Evolutionary conservation across 1,139 yeast genomes (phyloP), one percentile per base, ranked within the genome.

Genomic region (Nakaseomyces glabratus): DNA sequence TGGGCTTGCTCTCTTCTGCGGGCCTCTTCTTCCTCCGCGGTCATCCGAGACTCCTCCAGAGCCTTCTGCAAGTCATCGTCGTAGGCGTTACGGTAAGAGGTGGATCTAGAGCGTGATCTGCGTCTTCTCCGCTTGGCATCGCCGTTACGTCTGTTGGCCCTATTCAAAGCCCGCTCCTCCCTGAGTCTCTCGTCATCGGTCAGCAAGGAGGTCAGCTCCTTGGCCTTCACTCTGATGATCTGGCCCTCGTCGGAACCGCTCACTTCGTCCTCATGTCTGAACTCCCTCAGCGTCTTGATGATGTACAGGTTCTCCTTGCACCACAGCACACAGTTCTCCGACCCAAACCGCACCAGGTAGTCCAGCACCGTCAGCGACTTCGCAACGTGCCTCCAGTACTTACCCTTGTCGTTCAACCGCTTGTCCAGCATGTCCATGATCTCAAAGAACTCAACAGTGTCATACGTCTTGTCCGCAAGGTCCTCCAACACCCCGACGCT

Each of bases 341-440:
- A 73, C 17, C 97, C 99, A 45, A 70, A 73, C 47, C 93, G 74
- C 17, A 90, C 86, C 45, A 90, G 68, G 59, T 80, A 90, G 54
- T 90, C 97, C 51, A 90, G 68, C 10, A 90, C 81, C 1, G 95
- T 82, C 48, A 90, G 68, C 2, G 93, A 76, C 60, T 90, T 93
- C 45, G 93, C 90, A 30, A 90, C 90, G 60, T 90, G 99, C 47
- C 96, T 74, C 98, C 98, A 90, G 62, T 90, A 84, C 59, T 88
- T 90, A 41, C 98, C 98, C 65, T 88, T 88, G 55, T 90, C 98
- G 55, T 90, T 90, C 49, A 93, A 67, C 46, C 99, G 72, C 48
- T 88, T 77, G 61, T 88, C 98, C 36, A 90, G 62, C 85, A 93
- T 86, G 55, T 90, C 97, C 95, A 90, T 82, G 33, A 90, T 76